Evolutionary conservation across 2,329 filamentous ascomycete species (phyloP), one percentile per base, ranked within the genome.

Genomic region (Aspergillus novoparasiticus): DNA sequence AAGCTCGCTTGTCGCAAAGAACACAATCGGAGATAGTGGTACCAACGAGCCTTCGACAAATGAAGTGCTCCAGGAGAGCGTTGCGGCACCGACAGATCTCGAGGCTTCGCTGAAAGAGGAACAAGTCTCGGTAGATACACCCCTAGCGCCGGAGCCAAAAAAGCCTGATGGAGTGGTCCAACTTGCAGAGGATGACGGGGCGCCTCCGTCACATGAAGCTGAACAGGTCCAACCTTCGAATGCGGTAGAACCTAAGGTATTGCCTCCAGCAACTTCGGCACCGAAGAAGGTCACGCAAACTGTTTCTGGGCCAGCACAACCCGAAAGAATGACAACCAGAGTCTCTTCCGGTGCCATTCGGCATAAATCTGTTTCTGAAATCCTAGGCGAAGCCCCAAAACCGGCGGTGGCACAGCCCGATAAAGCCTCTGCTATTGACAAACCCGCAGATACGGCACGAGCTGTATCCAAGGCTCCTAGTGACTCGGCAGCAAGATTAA

Each of bases 301-400:
- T 9, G 64, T 36, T 26, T 16, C 63, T 8, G 68, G 69, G 41
- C 65, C 67, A 60, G 77, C 81, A 32, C 73, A 78, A 50, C 71
- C 78, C 5, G 84, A 85, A 68, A 84, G 88, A 34, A 90, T 90
- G 79, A 89, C 88, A 12, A 92, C 89, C 1, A 80, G 89, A 68
- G 87, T 91, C 26, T 87, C 88, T 3, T 91, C 90, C 11, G 90
- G 89, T 48, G 87, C 88, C 3, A 87, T 92, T 69, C 84, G 87
- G 64, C 87, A 90, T 58, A 92, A 91, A 72, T 91, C 89, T 6
- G 88, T 91, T 5, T 89, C 87, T 21, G 90, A 92, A 74, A 90
- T 92, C 48, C 81, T 92, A 6, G 88, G 87, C 58, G 87, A 87
- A 63, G 84, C 82, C 21, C 82, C 86, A 46, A 75, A 79, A 66